phyloP scores from a whole-genome alignment of 371 early-diverging fungal genomes.

The Dipsacomyces acuminosporus region DNA sequence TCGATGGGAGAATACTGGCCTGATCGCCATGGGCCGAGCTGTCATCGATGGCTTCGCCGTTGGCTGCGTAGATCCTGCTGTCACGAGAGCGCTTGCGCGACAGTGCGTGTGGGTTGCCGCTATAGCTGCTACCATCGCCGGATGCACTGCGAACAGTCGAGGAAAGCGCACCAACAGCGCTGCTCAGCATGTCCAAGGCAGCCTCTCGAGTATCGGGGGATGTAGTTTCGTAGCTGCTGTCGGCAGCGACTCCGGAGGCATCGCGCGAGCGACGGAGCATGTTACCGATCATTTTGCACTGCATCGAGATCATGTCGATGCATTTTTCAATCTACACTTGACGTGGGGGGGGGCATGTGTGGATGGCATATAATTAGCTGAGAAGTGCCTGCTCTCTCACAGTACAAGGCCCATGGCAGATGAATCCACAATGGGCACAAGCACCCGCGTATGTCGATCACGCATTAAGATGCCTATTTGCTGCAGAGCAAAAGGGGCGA shows the following conservation, averaged over 20 bases:
- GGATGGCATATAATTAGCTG: background rate
- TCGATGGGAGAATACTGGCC: constrained; percentile 4
- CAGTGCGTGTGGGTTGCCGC: constrained; percentile 6
- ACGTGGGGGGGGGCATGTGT: too few species aligned
- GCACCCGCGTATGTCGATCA: background rate
- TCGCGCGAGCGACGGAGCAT: constrained; percentile 41
- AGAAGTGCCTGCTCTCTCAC: background rate
- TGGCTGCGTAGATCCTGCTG: background rate
- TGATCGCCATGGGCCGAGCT: constrained; percentile 2
- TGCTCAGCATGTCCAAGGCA: constrained; percentile 25
- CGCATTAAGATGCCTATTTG: background rate
- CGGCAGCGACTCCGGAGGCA: constrained; percentile 8
- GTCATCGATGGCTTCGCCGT: constrained; percentile 13
- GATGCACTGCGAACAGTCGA: constrained; percentile 25
- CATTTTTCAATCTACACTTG: constrained; percentile 39
- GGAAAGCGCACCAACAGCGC: constrained; percentile 25
- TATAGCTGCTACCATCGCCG: constrained; percentile 6
- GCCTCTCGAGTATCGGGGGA: constrained; percentile 15
- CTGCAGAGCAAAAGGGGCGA: background rate
- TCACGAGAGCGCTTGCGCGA: constrained; percentile 31
- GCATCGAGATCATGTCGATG: constrained; percentile 45
- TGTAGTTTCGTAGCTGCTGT: background rate
- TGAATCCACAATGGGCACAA: background rate
- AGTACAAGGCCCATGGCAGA: background rate
- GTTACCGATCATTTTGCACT: constrained; percentile 38